Percentiles rank a stretch among this genome's conserved stretches.
These are phyloP conservation scores for Rhizophlyctis rosea DNA, from an alignment of 192 early-diverging fungal genomes.

Conservation along the genomic window DNA sequence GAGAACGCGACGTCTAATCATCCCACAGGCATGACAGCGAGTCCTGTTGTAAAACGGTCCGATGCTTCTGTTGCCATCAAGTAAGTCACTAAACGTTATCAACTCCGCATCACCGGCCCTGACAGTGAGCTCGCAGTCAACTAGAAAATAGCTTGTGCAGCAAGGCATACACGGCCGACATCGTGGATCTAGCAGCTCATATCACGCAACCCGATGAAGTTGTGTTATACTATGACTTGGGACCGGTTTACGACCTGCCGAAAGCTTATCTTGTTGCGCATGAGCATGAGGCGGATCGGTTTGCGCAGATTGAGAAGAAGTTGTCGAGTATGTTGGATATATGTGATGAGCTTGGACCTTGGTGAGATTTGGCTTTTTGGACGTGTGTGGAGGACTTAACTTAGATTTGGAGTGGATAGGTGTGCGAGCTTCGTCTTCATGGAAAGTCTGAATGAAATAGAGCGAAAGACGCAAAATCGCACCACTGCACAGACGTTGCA, in stretches of 20 bases:
- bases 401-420: no score
- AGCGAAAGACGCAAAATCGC: no score
- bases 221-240: constrained; percentile 11
- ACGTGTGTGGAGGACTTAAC: constrained; percentile 6
- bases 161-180: constrained; percentile 32
- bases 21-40: no score
- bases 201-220: constrained; percentile 10
- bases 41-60: no score
- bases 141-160: constrained; percentile 39
- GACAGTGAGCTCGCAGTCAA: constrained; percentile 13
- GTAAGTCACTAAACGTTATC: constrained; percentile 6
- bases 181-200: background rate
- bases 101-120: background rate
- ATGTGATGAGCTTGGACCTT: constrained; percentile 18
- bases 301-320: background rate
- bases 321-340: background rate
- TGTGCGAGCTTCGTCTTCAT: no score
- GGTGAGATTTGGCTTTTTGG: constrained; percentile 14
- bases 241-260: constrained; percentile 4
- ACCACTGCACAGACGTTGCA: no score
- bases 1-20: no score
- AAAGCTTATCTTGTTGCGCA: no score
- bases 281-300: background rate
- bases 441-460: no score
- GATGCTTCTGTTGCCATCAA: constrained; percentile 25